A percentile compares a stretch with the other conserved stretches of the same genome.
phyloP scores from a whole-genome alignment of 1,139 yeast genomes.

The Arxiozyma heterogenica region DNA sequence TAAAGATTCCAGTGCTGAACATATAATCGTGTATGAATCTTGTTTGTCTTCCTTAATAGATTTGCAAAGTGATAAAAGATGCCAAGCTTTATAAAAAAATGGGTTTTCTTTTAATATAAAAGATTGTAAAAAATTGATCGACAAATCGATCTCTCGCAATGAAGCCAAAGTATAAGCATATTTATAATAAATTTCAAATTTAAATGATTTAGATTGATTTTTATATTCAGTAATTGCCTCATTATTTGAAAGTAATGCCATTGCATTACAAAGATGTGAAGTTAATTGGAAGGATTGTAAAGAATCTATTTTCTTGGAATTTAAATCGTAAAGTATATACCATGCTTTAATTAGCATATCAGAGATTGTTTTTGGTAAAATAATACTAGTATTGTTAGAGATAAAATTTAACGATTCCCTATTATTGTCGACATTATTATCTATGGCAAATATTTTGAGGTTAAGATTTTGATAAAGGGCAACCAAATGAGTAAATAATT shows the following conservation, averaged over 20 bases:
- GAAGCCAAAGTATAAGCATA: constrained; percentile 33
- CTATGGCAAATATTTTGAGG: background rate
- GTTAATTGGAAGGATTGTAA: constrained; percentile 27
- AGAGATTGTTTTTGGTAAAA: constrained; percentile 19
- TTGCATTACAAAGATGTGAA: constrained; percentile 23
- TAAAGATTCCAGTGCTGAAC: constrained; percentile 34
- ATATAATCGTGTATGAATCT: constrained; percentile 37
- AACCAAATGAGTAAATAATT: constrained; percentile 10
- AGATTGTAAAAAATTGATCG: constrained; percentile 32
- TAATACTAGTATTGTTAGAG: constrained; percentile 15
- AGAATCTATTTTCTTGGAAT: constrained; percentile 11
- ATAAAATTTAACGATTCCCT: constrained; percentile 17
- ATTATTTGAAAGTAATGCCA: constrained; percentile 13
- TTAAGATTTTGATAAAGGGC: constrained; percentile 15
- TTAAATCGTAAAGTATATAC: constrained; percentile 18
- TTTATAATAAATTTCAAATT: constrained; percentile 26
- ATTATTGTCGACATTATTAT: background rate
- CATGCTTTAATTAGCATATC: constrained; percentile 19
- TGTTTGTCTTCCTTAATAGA: constrained; percentile 45
- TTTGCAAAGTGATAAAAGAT: constrained; percentile 42
- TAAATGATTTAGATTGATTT: background rate
- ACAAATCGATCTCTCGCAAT: constrained; percentile 29
- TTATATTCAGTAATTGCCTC: background rate
- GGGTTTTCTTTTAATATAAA: constrained; percentile 33
- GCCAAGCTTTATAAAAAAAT: constrained; percentile 41